Percentiles rank a stretch among this genome's conserved stretches.
phyloP scores from a whole-genome alignment of 2,329 filamentous ascomycete species.

The Pseudogymnoascus destructans region DNA sequence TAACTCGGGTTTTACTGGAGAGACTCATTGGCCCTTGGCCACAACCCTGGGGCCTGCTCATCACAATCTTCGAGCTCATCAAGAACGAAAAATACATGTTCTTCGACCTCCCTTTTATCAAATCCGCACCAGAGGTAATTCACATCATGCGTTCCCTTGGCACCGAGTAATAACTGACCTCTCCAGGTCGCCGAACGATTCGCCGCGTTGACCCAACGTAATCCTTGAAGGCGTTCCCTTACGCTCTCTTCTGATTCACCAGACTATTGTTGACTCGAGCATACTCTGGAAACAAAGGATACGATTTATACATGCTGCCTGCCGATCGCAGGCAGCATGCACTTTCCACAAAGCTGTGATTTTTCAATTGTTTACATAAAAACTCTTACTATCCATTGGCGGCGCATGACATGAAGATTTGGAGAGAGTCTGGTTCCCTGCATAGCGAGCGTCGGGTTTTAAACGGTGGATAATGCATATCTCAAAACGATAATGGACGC shows the following conservation, averaged over 20 bases:
- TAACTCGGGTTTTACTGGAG: conserved; percentile 79
- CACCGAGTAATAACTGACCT: neutral
- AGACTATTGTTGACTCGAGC: conserved; percentile 4
- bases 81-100: conserved; percentile 87
- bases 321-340: neutral
- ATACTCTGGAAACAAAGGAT: neutral
- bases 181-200: neutral
- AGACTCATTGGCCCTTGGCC: conserved; percentile 78
- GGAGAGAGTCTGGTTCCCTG: conserved; percentile 6
- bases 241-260: neutral
- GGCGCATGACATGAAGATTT: conserved; percentile 6
- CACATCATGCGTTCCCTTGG: neutral
- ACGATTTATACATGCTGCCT: neutral
- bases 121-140: conserved; percentile 71
- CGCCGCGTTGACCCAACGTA: neutral
- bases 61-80: conserved; percentile 75
- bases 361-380: conserved; percentile 9
- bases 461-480: conserved; percentile 4
- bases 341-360: conserved; percentile 1
- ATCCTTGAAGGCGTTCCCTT: neutral
- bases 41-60: conserved; percentile 89
- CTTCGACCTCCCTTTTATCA: conserved; percentile 87
- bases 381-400: conserved; percentile 4
- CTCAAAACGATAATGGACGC: conserved; percentile 6
- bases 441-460: conserved; percentile 7